Conservation (phyloP, 441 rosid genomes). For the Pelargonium citronellum region DNA sequence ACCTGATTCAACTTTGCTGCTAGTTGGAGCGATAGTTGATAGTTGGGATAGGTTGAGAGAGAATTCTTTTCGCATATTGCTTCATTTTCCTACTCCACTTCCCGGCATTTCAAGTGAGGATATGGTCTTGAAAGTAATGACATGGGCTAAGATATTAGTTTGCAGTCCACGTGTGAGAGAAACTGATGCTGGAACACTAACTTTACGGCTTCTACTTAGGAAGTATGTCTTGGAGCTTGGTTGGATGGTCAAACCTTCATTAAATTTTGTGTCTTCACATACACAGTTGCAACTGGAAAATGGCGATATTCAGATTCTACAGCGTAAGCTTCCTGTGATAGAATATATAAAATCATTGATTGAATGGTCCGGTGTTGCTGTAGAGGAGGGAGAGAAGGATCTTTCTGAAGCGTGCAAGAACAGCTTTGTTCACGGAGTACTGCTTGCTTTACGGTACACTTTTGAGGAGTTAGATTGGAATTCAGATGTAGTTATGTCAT, state of each 20-base stretch:
- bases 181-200: conserved; percentile 95
- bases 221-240: conserved; percentile 87
- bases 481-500: conserved; percentile 53
- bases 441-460: conserved; percentile 80
- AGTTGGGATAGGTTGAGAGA: conserved; percentile 97
- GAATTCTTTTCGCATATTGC: conserved; percentile 79
- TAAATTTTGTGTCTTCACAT: conserved; percentile 41
- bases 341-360: conserved; percentile 70
- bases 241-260: conserved; percentile 63
- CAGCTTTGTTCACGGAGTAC: conserved; percentile 92
- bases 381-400: conserved; percentile 74
- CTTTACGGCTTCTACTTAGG: conserved; percentile 74
- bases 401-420: conserved; percentile 75
- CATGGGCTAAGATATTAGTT: conserved; percentile 83
- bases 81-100: conserved; percentile 84
- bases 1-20: conserved; percentile 64
- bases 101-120: conserved; percentile 74
- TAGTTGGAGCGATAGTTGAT: conserved; percentile 88
- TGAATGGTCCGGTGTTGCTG: conserved; percentile 69
- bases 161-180: conserved; percentile 98
- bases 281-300: conserved; percentile 32
- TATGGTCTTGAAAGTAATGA: conserved; percentile 58
- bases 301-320: conserved; percentile 28
- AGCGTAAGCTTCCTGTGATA: conserved; percentile 45
- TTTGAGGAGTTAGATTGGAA: conserved; percentile 96